Percentiles rank a stretch among this genome's conserved stretches.
Evolutionary conservation across 148 eudicot species (phyloP).

Genomic region (Arctostaphylos glauca): DNA sequence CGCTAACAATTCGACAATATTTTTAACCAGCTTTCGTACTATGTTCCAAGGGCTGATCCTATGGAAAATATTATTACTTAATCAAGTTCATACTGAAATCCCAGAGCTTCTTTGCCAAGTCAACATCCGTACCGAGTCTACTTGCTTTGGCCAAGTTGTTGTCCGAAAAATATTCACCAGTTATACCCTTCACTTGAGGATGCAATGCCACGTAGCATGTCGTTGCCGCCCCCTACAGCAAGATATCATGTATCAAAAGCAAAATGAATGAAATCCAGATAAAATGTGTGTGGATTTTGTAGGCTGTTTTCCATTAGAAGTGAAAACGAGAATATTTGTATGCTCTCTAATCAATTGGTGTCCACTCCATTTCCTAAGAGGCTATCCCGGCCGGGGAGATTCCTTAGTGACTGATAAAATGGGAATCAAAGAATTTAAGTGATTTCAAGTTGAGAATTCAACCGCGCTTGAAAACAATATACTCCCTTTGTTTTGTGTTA

Average conservation of each 20-base stretch:
- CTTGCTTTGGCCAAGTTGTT: constrained; percentile 22
- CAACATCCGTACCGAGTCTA: constrained; percentile 15
- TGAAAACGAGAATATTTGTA: neutral
- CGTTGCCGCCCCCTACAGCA: constrained; percentile 32
- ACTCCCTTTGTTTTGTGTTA: too few relatives aligned
- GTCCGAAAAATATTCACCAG: constrained; percentile 26
- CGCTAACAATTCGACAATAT: neutral
- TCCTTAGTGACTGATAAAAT: neutral
- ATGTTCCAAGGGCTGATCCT: neutral
- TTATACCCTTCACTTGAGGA: constrained; percentile 30
- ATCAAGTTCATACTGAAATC: constrained; percentile 24
- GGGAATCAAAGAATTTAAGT: neutral
- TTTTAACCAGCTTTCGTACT: neutral
- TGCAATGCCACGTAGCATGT: constrained; percentile 34
- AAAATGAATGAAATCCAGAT: neutral
- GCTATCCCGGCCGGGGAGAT: neutral
- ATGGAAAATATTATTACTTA: neutral
- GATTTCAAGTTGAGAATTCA: neutral
- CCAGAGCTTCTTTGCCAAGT: constrained; percentile 28
- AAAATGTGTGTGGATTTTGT: too few relatives aligned
- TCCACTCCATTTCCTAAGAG: neutral
- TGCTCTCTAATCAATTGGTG: neutral
- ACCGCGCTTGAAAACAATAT: neutral
- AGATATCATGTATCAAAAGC: constrained; percentile 13
- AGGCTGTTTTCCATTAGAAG: neutral